Base-by-base conservation (phyloP, 2,329 filamentous ascomycete genomes). In the Amesomyces nigricolor region DNA sequence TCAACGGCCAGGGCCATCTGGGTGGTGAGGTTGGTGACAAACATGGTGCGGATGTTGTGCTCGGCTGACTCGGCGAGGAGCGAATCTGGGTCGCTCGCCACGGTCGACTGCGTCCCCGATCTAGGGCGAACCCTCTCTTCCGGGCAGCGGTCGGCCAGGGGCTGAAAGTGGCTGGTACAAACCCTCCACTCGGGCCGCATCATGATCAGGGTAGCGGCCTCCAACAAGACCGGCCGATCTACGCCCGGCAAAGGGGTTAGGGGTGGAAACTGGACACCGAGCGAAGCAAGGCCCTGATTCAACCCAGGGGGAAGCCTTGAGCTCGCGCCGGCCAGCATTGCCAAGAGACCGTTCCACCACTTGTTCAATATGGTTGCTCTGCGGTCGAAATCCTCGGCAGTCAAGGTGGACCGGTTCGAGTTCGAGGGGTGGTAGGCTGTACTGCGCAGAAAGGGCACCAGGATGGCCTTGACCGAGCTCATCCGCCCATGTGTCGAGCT, bases 1-100 rank as follows among this genome's bases (percentile, higher is more conserved):
- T 94, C 89, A 6, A 95, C 86, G n/a, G 91, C 87, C 61, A 94
- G 87, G 1, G 82, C 78, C 83, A 96, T 88, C 66, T 96, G 91
- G 39, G 86, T 83, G 42, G 90, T 78, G 32, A 96, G 73, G 62
- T 94, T 95, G 61, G 88, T 81, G 35, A 87, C 80, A 68, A 95
- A 95, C 71, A 91, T 91, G 65, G 89, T 92, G 56, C 88, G 83
- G 22, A 96, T 85, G 65, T 95, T 96, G 71, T 95, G 90, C 66
- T 91, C 85, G 10, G 91, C 87, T 4, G 90, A 94, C 66, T 82
- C 78, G 32, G 74, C 74, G 17, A 82, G 65, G 53, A 79, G 74
- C 86, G 77, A 55, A 35, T 71, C 75, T 51, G 86, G 77, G 54
- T 89, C 73, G 45, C 89, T 91, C 11, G 83, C 81, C 2, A 82